Conservation (phyloP, 73 alveolate genomes). For the Blepharisma japonicum region DNA sequence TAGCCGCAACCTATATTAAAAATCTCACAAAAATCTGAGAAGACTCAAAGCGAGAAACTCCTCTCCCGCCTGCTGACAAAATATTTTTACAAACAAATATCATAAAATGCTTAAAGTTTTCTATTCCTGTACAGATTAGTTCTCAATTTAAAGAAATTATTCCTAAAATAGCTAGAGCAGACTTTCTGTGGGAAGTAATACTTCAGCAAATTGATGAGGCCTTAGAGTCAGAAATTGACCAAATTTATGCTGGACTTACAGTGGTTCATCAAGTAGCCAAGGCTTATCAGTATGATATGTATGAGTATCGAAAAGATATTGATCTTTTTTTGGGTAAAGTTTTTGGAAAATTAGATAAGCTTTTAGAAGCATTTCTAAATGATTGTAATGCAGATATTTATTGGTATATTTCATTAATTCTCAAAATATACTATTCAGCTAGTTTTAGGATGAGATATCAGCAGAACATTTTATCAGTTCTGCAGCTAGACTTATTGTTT, state of each 20-base stretch:
- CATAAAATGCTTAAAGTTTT: background rate
- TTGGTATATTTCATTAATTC: slow-evolving; percentile 10
- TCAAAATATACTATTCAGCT: too few relatives aligned
- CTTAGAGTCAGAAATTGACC: background rate
- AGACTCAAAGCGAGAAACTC: background rate
- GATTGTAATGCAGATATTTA: slow-evolving; percentile 31
- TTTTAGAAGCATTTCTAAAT: slow-evolving; percentile 16
- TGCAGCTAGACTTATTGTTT: too few relatives aligned
- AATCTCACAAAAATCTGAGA: background rate
- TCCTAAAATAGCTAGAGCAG: background rate
- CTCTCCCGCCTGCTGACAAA: background rate
- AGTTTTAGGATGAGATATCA: too few relatives aligned
- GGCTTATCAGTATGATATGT: slow-evolving; percentile 46
- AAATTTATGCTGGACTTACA: too few relatives aligned
- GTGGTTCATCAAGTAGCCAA: too few relatives aligned
- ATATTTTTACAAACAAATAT: background rate
- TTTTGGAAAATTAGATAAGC: slow-evolving; percentile 43
- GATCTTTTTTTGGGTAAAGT: slow-evolving; percentile 29
- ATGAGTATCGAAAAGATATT: slow-evolving; percentile 39
- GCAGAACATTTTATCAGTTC: too few relatives aligned
- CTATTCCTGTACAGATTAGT: background rate
- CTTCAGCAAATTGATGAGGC: background rate
- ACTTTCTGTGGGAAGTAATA: background rate
- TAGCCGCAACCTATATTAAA: background rate
- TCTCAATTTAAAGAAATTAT: background rate